Evolutionary conservation across 768 basidiomycete genomes (phyloP).

Genomic region (Mrakia frigida): DNA sequence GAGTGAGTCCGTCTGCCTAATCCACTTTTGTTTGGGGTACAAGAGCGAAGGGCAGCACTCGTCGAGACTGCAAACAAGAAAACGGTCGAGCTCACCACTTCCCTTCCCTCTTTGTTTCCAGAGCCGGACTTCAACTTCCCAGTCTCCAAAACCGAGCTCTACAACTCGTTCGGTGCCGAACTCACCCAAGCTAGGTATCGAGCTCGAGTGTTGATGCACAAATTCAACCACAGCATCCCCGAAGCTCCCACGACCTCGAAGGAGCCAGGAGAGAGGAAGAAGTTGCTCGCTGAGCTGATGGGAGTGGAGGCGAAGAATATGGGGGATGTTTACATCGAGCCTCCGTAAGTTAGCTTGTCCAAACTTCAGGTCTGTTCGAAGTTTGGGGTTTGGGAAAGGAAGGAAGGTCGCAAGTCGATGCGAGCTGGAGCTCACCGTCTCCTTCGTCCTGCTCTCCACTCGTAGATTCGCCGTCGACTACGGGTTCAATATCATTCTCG

Average conservation of each 20-base stretch:
- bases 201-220: slow-evolving; percentile 11
- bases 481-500: neutral
- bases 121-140: neutral
- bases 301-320: neutral
- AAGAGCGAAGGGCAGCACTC: neutral
- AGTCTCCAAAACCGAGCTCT: neutral
- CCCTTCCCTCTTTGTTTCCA: neutral
- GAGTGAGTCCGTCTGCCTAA: neutral
- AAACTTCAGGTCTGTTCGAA: too few species aligned
- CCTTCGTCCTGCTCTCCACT: neutral
- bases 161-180: neutral
- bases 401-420: too few species aligned
- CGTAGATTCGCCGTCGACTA: slow-evolving; percentile 13
- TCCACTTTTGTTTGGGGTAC: too few species aligned
- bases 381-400: too few species aligned
- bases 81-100: neutral
- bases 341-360: slow-evolving; percentile 15
- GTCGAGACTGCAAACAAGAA: neutral
- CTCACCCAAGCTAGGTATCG: neutral
- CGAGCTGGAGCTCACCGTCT: too few species aligned
- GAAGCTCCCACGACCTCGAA: neutral
- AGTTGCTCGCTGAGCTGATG: neutral
- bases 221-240: slow-evolving; percentile 12
- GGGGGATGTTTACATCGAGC: slow-evolving; percentile 13
- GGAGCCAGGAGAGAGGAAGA: neutral